Conservation (phyloP, 306 rosid genomes). For the Arachis stenosperma region DNA sequence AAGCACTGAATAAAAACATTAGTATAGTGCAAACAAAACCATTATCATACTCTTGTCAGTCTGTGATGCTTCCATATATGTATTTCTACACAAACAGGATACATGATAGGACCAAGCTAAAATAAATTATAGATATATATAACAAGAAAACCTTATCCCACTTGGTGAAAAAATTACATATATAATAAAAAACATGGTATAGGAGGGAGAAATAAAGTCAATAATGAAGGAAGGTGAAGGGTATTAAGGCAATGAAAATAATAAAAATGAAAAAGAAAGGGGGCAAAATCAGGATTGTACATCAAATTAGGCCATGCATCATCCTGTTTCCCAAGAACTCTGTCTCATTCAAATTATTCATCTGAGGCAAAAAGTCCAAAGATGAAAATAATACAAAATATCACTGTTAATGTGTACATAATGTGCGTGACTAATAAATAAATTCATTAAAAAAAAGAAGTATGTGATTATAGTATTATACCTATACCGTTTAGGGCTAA, state of each 20-base stretch:
- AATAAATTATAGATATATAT: background rate
- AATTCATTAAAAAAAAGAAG: too few species aligned
- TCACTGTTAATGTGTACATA: slow-evolving; percentile 1
- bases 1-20: slow-evolving; percentile 6
- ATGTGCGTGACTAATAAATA: slow-evolving; percentile 1
- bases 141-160: too few species aligned
- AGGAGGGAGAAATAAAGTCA: too few species aligned
- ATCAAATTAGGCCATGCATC: slow-evolving; percentile 22
- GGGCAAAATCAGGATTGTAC: background rate
- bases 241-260: slow-evolving; percentile 30
- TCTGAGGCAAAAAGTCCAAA: slow-evolving; percentile 36
- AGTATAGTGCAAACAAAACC: slow-evolving; percentile 7
- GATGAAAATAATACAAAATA: background rate
- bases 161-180: too few species aligned
- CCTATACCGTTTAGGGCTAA: slow-evolving; percentile 31
- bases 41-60: background rate
- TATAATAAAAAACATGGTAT: background rate
- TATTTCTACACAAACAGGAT: background rate
- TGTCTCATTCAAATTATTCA: slow-evolving; percentile 33
- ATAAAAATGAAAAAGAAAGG: slow-evolving; percentile 7
- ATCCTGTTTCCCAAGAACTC: slow-evolving; percentile 31
- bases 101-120: slow-evolving; percentile 7
- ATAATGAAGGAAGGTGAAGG: background rate
- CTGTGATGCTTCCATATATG: slow-evolving; percentile 20
- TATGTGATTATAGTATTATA: background rate